phyloP scores from a whole-genome alignment of 352 stramenopile genomes.

The Phytophthora vignae region DNA sequence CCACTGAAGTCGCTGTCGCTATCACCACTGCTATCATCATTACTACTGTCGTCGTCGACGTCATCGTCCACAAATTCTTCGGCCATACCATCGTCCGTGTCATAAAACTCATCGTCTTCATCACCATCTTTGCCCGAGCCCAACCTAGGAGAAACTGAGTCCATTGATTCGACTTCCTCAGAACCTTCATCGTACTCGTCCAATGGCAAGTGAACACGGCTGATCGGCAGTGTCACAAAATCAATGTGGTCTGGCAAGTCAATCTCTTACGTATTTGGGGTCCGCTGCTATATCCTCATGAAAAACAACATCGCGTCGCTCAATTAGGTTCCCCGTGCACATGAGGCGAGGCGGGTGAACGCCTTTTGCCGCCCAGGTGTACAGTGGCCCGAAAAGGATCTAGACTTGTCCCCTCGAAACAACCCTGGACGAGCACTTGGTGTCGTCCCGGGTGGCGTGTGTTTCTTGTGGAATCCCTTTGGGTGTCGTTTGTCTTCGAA shows the following conservation, averaged over 20 bases:
- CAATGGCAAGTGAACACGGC: neutral
- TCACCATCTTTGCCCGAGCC: too few relatives aligned
- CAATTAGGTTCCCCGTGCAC: slow-evolving; percentile 2
- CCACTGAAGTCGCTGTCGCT: slow-evolving; percentile 2
- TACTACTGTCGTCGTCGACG: neutral
- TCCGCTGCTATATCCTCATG: slow-evolving; percentile 6
- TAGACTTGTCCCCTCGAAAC: too few relatives aligned
- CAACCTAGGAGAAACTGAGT: too few relatives aligned
- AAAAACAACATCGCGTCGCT: slow-evolving; percentile 10
- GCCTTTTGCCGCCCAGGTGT: too few relatives aligned
- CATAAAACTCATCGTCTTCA: neutral
- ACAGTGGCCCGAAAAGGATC: too few relatives aligned
- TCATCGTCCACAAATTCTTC: neutral
- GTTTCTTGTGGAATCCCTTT: too few relatives aligned
- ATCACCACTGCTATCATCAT: neutral
- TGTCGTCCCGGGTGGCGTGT: too few relatives aligned
- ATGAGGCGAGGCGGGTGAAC: too few relatives aligned
- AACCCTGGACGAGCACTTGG: too few relatives aligned
- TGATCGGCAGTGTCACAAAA: neutral
- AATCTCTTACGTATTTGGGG: neutral
- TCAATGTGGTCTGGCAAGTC: neutral
- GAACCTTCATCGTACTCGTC: neutral
- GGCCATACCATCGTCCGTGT: slow-evolving; percentile 4
- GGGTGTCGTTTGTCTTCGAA: too few relatives aligned
- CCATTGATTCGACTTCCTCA: too few relatives aligned